Evolutionary conservation across 1,139 yeast species (phyloP), one percentile per base, ranked within the genome.

Genomic region (Sugiyamaella neomexicana): DNA sequence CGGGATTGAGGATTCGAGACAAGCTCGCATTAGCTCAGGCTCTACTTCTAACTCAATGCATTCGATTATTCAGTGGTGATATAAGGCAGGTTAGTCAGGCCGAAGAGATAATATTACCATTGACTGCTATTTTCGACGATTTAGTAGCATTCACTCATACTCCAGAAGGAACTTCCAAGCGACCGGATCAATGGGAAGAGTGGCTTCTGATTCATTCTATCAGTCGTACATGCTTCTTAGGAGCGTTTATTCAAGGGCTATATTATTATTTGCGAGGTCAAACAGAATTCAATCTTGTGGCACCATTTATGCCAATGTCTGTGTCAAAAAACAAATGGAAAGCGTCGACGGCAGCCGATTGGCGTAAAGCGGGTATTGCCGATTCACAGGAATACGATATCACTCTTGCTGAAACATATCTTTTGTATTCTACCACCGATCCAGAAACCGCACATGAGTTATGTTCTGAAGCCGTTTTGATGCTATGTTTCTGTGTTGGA

Each of bases 11-110:
- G 6, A 25, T 47, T n/a, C 39, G 23, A 2, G 59, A 58, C n/a
- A 55, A 56, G 17, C 48, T 58, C 9, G 55, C 60, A 5, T 16
- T 46, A 6, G 51, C 56, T 8, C 61, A 58, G 41, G 60, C 61
- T 1, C 13, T 55, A 12, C 15, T 52, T 13, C 25, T 58, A 25
- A 49, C 51, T 1, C 58, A 54, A 23, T 43, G 54, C 34, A 48
- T 57, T 15, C 45, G 57, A 16, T 46, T 57, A 16, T 58, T 39
- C 38, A 39, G 57, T 16, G 59, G 60, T 1, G 45, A 40, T 31
- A 54, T 50, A 10, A 23, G 43, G 20, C 50, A 54, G 20, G 41
- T 47, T n/a, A 17, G 54, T 9, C 46, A 37, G 10, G 58, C 47
- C 1, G 60, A 57, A 20, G 36, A 40, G 27, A 15, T 37, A 15